Percentiles rank a stretch among this genome's conserved stretches.
These are phyloP conservation scores for Leucocoprinus leucothites DNA, from an alignment of 768 basidiomycete species.

Conservation along the genomic window DNA sequence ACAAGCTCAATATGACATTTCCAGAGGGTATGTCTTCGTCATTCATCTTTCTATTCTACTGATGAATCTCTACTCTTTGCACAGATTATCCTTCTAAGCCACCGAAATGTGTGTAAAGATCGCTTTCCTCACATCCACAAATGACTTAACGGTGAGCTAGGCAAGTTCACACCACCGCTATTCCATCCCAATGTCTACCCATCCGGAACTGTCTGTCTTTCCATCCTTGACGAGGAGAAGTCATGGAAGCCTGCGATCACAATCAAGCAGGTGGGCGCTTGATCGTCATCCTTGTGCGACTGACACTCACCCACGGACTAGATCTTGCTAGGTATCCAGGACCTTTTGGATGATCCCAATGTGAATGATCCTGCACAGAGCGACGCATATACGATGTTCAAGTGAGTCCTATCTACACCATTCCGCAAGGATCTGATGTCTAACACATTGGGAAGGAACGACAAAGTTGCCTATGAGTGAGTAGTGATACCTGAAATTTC, in stretches of 20 bases:
- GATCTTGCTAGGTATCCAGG: slow-evolving; percentile 96
- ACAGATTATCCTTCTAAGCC: slow-evolving; percentile 94
- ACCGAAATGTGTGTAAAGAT: slow-evolving; percentile 70
- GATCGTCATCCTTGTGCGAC: slow-evolving; percentile 1
- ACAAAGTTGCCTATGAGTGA: slow-evolving; percentile 90
- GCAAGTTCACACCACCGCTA: slow-evolving; percentile 93
- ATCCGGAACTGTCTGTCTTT: slow-evolving; percentile 96
- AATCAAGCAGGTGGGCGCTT: slow-evolving; percentile 80
- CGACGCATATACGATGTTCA: slow-evolving; percentile 98
- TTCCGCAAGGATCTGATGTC: background rate
- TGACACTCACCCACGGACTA: slow-evolving; percentile 27
- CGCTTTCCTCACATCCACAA: background rate
- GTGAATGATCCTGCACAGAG: slow-evolving; percentile 97
- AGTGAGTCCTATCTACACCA: slow-evolving; percentile 52
- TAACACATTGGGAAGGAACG: slow-evolving; percentile 59
- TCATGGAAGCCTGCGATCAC: slow-evolving; percentile 99
- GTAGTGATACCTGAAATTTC: slow-evolving; percentile 22
- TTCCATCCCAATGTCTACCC: slow-evolving; percentile 99
- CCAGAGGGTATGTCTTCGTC: slow-evolving; percentile 74
- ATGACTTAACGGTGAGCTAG: slow-evolving; percentile 35
- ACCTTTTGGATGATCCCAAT: slow-evolving; percentile 92
- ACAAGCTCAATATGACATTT: slow-evolving; percentile 90
- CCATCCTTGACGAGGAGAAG: slow-evolving; percentile 98
- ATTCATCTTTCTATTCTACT: background rate
- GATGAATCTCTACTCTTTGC: background rate